Conservation (phyloP, 1,284 basidiomycete genomes). For the Fistulinella staudtii region DNA sequence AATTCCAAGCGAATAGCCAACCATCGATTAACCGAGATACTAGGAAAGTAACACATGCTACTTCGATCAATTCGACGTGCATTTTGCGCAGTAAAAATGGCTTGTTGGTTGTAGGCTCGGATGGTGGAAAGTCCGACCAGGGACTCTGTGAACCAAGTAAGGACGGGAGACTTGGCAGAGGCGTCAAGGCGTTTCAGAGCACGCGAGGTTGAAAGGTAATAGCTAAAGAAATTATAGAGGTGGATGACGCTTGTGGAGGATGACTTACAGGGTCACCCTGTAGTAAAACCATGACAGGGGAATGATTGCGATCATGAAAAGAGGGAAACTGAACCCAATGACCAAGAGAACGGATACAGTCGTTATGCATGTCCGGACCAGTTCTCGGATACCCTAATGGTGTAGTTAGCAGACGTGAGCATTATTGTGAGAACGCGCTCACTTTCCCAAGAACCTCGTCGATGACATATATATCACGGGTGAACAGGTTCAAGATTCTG, state of each 20-base stretch:
- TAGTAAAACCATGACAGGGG: slow-evolving; percentile 76
- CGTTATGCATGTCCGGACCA: slow-evolving; percentile 58
- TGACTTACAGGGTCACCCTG: slow-evolving; percentile 65
- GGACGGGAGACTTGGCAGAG: slow-evolving; percentile 87
- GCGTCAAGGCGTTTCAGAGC: slow-evolving; percentile 93
- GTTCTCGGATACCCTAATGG: slow-evolving; percentile 57
- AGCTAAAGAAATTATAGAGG: slow-evolving; percentile 40
- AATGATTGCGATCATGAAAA: slow-evolving; percentile 74
- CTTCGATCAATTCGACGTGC: slow-evolving; percentile 82
- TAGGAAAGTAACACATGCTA: slow-evolving; percentile 74
- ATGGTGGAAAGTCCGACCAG: slow-evolving; percentile 84
- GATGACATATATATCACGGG: slow-evolving; percentile 89
- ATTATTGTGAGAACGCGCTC: slow-evolving; percentile 7
- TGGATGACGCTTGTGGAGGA: not conserved
- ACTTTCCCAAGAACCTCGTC: slow-evolving; percentile 78
- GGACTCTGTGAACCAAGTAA: slow-evolving; percentile 86
- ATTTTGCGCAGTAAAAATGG: slow-evolving; percentile 74
- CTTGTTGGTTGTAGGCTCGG: slow-evolving; percentile 72
- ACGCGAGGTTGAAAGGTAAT: slow-evolving; percentile 88
- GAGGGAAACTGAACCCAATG: slow-evolving; percentile 77
- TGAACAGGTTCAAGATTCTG: slow-evolving; percentile 86
- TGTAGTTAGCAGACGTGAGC: not conserved
- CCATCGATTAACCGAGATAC: slow-evolving; percentile 77
- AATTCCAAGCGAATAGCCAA: slow-evolving; percentile 78
- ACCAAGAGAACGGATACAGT: slow-evolving; percentile 77